Percentiles rank a stretch among this genome's conserved stretches.
These are phyloP conservation scores for Madurella mycetomatis DNA, from an alignment of 2,329 filamentous ascomycete species.

Conservation along the genomic window DNA sequence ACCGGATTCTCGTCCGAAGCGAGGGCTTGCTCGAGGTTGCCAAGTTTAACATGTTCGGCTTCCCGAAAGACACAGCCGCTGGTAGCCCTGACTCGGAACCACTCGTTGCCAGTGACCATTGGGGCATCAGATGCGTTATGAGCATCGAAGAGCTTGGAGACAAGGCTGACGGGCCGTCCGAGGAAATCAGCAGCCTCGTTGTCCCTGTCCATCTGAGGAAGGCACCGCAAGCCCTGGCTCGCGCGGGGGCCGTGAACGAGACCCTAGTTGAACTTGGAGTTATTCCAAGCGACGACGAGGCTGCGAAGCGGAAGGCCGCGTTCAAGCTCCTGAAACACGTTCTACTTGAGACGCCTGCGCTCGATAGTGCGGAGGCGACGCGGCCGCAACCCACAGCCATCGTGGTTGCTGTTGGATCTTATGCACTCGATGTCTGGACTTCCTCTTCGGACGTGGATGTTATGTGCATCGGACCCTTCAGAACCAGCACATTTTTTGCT, in stretches of 20 bases:
- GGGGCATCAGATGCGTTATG: conserved; percentile 49
- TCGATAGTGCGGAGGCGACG: conserved; percentile 3
- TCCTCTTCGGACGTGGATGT: conserved; percentile 60
- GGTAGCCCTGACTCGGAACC: conserved; percentile 7
- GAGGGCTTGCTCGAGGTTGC: conserved; percentile 36
- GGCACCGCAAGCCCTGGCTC: conserved; percentile 31
- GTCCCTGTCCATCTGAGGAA: conserved; percentile 33
- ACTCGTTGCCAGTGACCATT: conserved; percentile 51
- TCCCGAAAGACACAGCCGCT: conserved; percentile 29
- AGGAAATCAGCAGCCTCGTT: conserved; percentile 26
- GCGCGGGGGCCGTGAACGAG: conserved; percentile 33
- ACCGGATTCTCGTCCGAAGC: conserved; percentile 54
- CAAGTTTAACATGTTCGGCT: conserved; percentile 56
- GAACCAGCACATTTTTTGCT: conserved; percentile 57
- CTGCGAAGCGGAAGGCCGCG: conserved; percentile 37
- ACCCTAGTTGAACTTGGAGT: conserved; percentile 36
- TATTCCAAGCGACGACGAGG: conserved; percentile 46
- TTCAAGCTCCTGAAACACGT: conserved; percentile 42
- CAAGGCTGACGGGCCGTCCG: conserved; percentile 1
- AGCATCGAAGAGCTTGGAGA: conserved; percentile 20
- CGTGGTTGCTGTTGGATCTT: conserved; percentile 61
- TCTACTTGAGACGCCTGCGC: conserved; percentile 32
- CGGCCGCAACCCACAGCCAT: conserved; percentile 37
- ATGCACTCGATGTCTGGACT: conserved; percentile 59
- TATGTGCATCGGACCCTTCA: conserved; percentile 59